phyloP scores from a whole-genome alignment of 2,329 filamentous ascomycete species.

The Aspergillus pseudonomiae region DNA sequence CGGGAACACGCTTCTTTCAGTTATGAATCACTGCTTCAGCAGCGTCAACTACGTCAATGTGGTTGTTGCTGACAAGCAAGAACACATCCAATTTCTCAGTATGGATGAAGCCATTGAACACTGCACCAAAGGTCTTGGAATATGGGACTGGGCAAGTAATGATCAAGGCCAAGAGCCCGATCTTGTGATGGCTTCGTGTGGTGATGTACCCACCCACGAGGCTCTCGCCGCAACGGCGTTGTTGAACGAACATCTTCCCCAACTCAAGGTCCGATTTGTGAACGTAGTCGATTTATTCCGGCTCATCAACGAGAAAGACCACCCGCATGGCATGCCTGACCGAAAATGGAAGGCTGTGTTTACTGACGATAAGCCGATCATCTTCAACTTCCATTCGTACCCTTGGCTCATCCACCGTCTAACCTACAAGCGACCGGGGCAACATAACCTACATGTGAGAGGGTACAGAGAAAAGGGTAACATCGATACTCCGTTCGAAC shows the following conservation, averaged over 20 bases:
- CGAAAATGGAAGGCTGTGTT: constrained; percentile 70
- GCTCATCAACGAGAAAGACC: constrained; percentile 69
- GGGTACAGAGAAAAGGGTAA: constrained; percentile 84
- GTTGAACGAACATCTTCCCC: constrained; percentile 70
- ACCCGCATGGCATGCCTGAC: constrained; percentile 73
- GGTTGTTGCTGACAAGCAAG: constrained; percentile 77
- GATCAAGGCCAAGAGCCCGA: constrained; percentile 71
- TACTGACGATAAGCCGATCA: constrained; percentile 70
- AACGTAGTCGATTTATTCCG: constrained; percentile 83
- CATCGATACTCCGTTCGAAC: constrained; percentile 77
- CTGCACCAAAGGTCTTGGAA: constrained; percentile 77
- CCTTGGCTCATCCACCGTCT: constrained; percentile 78
- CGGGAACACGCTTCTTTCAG: constrained; percentile 74
- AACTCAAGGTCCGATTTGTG: constrained; percentile 76
- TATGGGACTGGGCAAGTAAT: constrained; percentile 77
- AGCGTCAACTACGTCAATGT: constrained; percentile 81
- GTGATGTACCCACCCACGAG: constrained; percentile 75
- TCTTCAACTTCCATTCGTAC: constrained; percentile 86
- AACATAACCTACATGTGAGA: constrained; percentile 70
- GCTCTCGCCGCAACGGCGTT: constrained; percentile 74
- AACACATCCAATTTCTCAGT: constrained; percentile 73
- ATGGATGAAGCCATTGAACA: constrained; percentile 74
- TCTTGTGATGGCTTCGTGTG: constrained; percentile 74
- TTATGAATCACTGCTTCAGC: constrained; percentile 74
- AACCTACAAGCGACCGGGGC: constrained; percentile 73